A percentile compares a stretch with the other conserved stretches of the same genome.
Conservation (phyloP, 371 early-diverging fungal species). For the Mortierella sp. region DNA sequence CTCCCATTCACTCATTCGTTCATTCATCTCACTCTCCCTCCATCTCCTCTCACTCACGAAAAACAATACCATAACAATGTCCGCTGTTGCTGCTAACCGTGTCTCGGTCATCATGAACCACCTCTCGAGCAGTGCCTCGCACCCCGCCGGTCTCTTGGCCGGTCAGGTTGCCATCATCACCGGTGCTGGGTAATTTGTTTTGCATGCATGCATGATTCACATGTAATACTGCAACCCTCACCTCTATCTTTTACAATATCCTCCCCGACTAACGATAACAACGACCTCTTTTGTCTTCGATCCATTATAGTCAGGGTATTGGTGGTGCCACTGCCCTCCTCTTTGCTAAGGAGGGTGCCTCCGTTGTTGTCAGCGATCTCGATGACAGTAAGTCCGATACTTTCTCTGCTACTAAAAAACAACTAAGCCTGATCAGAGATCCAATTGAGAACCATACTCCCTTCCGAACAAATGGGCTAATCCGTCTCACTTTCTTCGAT, state of each 20-base stretch:
- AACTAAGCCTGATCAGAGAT: too few relatives aligned
- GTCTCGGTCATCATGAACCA: constrained; percentile 56
- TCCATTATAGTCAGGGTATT: constrained; percentile 76
- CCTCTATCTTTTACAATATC: too few relatives aligned
- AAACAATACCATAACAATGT: constrained; percentile 22
- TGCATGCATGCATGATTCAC: neutral
- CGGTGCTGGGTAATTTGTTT: constrained; percentile 75
- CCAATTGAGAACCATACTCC: neutral
- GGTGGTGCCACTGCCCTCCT: constrained; percentile 81
- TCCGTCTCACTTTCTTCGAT: neutral
- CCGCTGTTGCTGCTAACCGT: constrained; percentile 49
- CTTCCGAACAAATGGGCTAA: too few relatives aligned
- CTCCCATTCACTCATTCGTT: neutral
- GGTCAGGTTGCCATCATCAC: constrained; percentile 88
- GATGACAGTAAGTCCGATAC: constrained; percentile 58
- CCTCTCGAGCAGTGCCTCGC: constrained; percentile 49
- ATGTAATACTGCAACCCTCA: neutral
- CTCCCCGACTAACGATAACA: neutral
- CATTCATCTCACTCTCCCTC: neutral
- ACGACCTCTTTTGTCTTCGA: neutral
- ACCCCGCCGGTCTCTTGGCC: constrained; percentile 74
- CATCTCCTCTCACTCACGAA: neutral
- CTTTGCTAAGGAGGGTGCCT: constrained; percentile 86
- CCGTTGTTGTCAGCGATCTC: constrained; percentile 80
- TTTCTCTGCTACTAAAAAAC: too few relatives aligned